phyloP scores from a whole-genome alignment of 2,329 filamentous ascomycete genomes.

The Sphaerulina populicola region DNA sequence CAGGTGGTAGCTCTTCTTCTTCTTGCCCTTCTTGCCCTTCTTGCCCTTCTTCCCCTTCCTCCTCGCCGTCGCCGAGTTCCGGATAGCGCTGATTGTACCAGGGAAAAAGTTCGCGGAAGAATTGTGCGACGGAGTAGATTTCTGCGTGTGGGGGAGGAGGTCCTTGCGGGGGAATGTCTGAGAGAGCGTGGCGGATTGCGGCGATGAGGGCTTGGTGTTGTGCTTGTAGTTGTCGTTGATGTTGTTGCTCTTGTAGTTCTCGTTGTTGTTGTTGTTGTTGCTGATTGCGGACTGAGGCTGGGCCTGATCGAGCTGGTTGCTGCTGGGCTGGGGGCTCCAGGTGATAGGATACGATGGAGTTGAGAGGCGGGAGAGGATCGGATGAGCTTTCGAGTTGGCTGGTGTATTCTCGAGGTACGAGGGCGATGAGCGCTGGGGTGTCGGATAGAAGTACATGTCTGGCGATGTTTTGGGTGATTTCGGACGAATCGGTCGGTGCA shows the following conservation, averaged over 20 bases:
- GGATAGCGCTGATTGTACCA: conserved; percentile 20
- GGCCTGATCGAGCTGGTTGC: neutral
- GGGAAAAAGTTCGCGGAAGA: conserved; percentile 28
- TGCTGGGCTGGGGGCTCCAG: neutral
- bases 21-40: conserved; percentile 2
- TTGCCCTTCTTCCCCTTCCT: conserved; percentile 1
- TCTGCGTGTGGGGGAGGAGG: conserved; percentile 15
- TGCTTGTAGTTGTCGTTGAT: no score
- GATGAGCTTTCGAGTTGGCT: conserved; percentile 62
- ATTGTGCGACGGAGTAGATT: conserved; percentile 24
- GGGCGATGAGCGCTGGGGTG: conserved; percentile 58
- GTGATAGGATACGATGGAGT: conserved; percentile 25
- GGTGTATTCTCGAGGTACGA: conserved; percentile 60
- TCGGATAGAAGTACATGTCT: conserved; percentile 74
- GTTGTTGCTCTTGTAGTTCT: no score
- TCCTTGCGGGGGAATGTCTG: neutral
- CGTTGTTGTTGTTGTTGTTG: neutral
- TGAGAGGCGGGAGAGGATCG: conserved; percentile 68
- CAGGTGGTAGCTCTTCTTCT: conserved; percentile 10
- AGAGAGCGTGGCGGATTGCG: neutral
- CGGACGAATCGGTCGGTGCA: conserved; percentile 33
- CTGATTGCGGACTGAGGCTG: neutral
- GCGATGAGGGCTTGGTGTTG: no score
- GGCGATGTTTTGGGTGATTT: conserved; percentile 51
- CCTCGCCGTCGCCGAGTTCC: conserved; percentile 3